Conservation (phyloP, 768 basidiomycete species). For the Cystobasidium onofrii region DNA sequence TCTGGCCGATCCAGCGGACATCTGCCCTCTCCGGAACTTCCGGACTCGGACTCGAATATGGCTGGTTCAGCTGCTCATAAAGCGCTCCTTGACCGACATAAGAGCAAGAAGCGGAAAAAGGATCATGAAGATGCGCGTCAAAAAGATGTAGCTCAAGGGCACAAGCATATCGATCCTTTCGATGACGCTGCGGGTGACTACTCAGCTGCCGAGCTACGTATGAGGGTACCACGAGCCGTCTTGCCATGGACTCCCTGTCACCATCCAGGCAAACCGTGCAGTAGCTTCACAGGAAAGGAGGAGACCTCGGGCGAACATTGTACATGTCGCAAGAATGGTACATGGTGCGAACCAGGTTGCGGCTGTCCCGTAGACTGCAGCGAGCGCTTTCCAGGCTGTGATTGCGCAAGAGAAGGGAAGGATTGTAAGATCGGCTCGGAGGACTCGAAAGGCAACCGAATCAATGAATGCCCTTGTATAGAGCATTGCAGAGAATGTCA, state of each 20-base stretch:
- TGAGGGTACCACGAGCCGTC: not conserved
- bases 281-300: constrained; percentile 19
- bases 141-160: not conserved
- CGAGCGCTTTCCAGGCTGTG: constrained; percentile 24
- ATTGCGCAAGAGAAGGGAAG: not conserved
- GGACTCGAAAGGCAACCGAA: not conserved
- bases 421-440: not conserved
- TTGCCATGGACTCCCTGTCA: constrained; percentile 25
- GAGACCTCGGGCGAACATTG: not conserved
- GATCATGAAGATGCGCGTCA: not conserved
- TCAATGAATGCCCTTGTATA: not conserved
- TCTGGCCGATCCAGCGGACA: not conserved
- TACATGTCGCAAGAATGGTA: constrained; percentile 13
- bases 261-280: constrained; percentile 24
- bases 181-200: not conserved
- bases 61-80: not conserved
- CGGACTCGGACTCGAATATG: not conserved
- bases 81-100: not conserved
- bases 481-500: constrained; percentile 24
- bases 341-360: constrained; percentile 31
- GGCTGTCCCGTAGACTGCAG: constrained; percentile 27
- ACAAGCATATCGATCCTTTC: not conserved
- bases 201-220: not conserved
- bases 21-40: not conserved
- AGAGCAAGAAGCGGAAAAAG: not conserved